Conservation (phyloP, 169 alveolate species). For the Plasmodium cynomolgi region DNA sequence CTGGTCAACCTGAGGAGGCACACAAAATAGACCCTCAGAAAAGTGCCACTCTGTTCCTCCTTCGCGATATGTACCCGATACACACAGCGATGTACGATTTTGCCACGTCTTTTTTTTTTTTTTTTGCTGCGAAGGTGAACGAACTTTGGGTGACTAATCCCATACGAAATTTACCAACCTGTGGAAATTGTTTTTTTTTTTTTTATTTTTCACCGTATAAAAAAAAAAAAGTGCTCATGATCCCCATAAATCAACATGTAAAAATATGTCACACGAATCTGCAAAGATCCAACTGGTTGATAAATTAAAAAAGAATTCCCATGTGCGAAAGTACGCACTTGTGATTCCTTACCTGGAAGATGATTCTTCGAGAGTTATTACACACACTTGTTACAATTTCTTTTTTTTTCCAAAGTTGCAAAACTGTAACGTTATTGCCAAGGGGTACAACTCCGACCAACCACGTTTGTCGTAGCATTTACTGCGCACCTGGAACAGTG, state of each 20-base stretch:
- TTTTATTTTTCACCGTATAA: background rate
- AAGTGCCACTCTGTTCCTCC: background rate
- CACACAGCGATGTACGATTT: background rate
- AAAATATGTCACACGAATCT: background rate
- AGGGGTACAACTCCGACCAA: background rate
- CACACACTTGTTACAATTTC: background rate
- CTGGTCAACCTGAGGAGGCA: background rate
- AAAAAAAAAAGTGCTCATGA: background rate
- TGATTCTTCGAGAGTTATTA: background rate
- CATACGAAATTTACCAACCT: background rate
- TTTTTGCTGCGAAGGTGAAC: background rate
- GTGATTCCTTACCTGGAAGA: background rate
- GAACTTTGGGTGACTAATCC: background rate
- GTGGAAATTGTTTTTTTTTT: background rate
- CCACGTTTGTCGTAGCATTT: background rate
- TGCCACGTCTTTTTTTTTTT: background rate
- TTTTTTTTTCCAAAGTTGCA: background rate
- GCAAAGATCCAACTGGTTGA: background rate
- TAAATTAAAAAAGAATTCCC: background rate
- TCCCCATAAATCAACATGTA: background rate
- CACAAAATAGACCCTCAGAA: background rate
- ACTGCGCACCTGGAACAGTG: background rate
- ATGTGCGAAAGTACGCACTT: background rate
- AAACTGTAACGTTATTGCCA: background rate
- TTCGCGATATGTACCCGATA: background rate